Conservation (phyloP, 1,284 basidiomycete genomes). For the Cronartium quercuum region DNA sequence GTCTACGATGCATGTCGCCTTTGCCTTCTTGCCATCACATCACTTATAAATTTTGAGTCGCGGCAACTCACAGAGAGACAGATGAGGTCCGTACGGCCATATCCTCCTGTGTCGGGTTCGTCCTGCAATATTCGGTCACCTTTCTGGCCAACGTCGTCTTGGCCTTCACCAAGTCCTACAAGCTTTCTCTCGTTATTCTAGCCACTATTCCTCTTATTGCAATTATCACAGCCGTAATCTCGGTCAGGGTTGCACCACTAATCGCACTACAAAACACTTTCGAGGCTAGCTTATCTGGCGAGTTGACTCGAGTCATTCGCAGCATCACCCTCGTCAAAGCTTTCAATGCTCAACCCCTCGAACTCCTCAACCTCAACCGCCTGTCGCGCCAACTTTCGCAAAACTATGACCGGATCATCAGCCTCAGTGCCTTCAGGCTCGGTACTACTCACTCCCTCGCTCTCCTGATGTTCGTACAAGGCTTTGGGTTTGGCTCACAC, state of each 20-base stretch:
- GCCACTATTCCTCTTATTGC: slow-evolving; percentile 73
- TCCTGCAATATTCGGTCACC: slow-evolving; percentile 74
- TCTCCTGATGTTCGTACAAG: slow-evolving; percentile 90
- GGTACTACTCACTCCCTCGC: slow-evolving; percentile 69
- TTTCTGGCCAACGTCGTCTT: slow-evolving; percentile 71
- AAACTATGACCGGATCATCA: slow-evolving; percentile 54
- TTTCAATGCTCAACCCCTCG: slow-evolving; percentile 73
- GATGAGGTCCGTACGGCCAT: slow-evolving; percentile 84
- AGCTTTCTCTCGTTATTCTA: slow-evolving; percentile 83
- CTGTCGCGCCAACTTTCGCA: slow-evolving; percentile 56
- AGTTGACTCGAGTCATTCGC: slow-evolving; percentile 68
- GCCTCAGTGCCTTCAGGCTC: slow-evolving; percentile 69
- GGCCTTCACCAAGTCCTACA: slow-evolving; percentile 71
- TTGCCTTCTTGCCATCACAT: background rate
- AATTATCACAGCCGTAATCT: slow-evolving; percentile 51
- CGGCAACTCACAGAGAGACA: slow-evolving; percentile 65
- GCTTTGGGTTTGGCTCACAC: slow-evolving; percentile 90
- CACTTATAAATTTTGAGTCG: background rate
- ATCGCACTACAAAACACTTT: slow-evolving; percentile 63
- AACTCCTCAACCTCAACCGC: slow-evolving; percentile 55
- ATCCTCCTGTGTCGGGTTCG: slow-evolving; percentile 66
- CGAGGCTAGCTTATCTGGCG: slow-evolving; percentile 65
- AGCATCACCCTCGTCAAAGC: slow-evolving; percentile 90
- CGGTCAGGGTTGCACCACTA: slow-evolving; percentile 55
- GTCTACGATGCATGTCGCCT: background rate